A percentile compares a stretch with the other conserved stretches of the same genome.
Conservation (phyloP, 2,329 filamentous ascomycete species). For the Fusarium newnesense region DNA sequence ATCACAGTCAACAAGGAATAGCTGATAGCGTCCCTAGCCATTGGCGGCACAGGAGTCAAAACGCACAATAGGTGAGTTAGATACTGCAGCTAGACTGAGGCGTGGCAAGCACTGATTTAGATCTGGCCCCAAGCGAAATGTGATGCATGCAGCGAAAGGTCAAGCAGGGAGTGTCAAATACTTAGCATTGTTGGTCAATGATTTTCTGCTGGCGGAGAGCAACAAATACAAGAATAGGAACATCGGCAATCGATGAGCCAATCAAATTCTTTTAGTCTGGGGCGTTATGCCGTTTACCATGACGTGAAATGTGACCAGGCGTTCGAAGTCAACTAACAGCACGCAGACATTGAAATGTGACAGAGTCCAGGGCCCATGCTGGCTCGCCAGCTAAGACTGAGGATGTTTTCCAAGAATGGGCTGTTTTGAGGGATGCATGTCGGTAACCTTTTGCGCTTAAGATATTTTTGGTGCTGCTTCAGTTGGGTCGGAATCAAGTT, state of each 20-base stretch:
- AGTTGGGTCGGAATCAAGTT: neutral
- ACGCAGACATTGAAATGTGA: neutral
- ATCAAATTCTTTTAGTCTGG: neutral
- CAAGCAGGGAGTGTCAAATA: conserved; percentile 1
- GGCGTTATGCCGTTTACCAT: neutral
- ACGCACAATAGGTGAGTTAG: conserved; percentile 20
- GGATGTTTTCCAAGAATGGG: conserved; percentile 10
- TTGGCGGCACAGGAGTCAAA: conserved; percentile 22
- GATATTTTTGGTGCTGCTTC: conserved; percentile 11
- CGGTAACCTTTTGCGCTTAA: neutral
- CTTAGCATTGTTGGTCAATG: neutral
- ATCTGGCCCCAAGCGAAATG: conserved; percentile 4
- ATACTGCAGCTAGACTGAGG: conserved; percentile 16
- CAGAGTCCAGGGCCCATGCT: conserved; percentile 4
- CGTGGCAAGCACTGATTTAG: conserved; percentile 28
- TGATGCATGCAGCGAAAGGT: neutral
- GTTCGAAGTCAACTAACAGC: neutral
- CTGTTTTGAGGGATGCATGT: conserved; percentile 4
- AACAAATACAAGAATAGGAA: conserved; percentile 27
- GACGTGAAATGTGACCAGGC: neutral
- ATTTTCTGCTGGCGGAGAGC: neutral
- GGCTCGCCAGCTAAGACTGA: neutral
- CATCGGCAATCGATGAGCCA: conserved; percentile 3
- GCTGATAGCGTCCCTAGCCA: conserved; percentile 8
- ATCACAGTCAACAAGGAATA: conserved; percentile 34